Base-by-base conservation (phyloP, 1,284 basidiomycete species). In the Fistulina hepatica region DNA sequence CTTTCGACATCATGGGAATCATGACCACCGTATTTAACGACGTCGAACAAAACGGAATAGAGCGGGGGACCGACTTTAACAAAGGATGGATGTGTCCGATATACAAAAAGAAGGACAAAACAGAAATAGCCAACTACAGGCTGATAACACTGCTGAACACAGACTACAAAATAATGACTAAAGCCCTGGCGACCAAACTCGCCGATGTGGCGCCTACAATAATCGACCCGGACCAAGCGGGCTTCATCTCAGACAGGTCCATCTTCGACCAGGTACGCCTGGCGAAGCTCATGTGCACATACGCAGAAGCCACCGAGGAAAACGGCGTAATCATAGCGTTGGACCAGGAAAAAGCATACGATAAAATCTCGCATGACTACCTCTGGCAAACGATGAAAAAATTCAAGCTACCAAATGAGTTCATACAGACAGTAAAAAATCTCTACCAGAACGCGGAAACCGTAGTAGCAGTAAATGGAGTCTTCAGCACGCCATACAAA, bases 141-240 rank as follows among this genome's bases (percentile, higher is more conserved):
- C 45, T 43, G 1, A 46, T 46, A 10, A 44, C 42, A 6, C 19
- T 46, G 13, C 33, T 46, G 2, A 46, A 46, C 37, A 35, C 43
- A 9, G 45, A 46, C 30, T 46, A 46, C 19, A 44, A 46, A 31
- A 28, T 47, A 1, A 16, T 47, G 28, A 51, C 45, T 0, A 51
- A 51, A 30, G 22, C 34, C 0, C 20, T 46, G 6, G 27, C 46
- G 0, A 33, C 30, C 17, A 20, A 23, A 16, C 35, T 57, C 4
- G 45, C 34, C 9, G 32, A 43, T 4, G 40, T 45, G 1, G 43
- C 42, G 9, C 37, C 33, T 13, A 21, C 21, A 3, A 8, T 52
- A 4, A 37, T 53, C 1, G 44, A 48, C 32, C 15, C 21, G 10
- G 44, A 43, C 36, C 52, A 54, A 40, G 52, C 52, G 24, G 52